Conservation (phyloP, 1,284 basidiomycete species). For the Naganishia sp. region DNA sequence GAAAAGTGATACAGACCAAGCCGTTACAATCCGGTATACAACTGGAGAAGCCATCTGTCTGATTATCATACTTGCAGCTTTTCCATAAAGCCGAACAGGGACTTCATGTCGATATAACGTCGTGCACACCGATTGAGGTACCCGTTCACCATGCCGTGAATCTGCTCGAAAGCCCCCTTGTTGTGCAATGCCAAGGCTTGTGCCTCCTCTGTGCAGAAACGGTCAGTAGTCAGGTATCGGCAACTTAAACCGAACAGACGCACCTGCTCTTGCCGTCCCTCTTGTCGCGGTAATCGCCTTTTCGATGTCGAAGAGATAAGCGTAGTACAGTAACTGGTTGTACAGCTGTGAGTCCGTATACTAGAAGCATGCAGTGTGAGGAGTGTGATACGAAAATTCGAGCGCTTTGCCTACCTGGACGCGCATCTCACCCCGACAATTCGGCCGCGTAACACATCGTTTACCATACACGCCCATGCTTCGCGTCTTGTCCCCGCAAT, state of each 20-base stretch:
- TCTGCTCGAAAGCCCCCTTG: slow-evolving; percentile 57
- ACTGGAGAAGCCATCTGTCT: neutral
- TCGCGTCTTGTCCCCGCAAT: slow-evolving; percentile 82
- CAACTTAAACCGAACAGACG: slow-evolving; percentile 38
- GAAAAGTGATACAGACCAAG: neutral
- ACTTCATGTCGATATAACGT: slow-evolving; percentile 77
- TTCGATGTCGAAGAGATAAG: slow-evolving; percentile 71
- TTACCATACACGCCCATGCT: slow-evolving; percentile 87
- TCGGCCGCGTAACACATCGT: slow-evolving; percentile 65
- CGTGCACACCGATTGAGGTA: slow-evolving; percentile 81
- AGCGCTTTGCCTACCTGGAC: slow-evolving; percentile 66
- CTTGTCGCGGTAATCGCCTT: slow-evolving; percentile 62
- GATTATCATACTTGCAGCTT: slow-evolving; percentile 39
- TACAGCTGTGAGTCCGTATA: slow-evolving; percentile 82
- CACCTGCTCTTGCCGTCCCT: slow-evolving; percentile 60
- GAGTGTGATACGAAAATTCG: neutral
- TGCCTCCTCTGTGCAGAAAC: slow-evolving; percentile 62
- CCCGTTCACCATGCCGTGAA: slow-evolving; percentile 66
- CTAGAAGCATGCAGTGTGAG: slow-evolving; percentile 52
- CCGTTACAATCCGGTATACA: slow-evolving; percentile 15
- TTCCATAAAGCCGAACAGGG: slow-evolving; percentile 75
- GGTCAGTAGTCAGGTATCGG: slow-evolving; percentile 21
- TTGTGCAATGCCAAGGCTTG: slow-evolving; percentile 60
- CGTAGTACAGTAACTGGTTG: slow-evolving; percentile 80
- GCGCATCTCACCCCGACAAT: slow-evolving; percentile 68